phyloP scores from a whole-genome alignment of 2,329 filamentous ascomycete species.

The Stemphylium beticola region DNA sequence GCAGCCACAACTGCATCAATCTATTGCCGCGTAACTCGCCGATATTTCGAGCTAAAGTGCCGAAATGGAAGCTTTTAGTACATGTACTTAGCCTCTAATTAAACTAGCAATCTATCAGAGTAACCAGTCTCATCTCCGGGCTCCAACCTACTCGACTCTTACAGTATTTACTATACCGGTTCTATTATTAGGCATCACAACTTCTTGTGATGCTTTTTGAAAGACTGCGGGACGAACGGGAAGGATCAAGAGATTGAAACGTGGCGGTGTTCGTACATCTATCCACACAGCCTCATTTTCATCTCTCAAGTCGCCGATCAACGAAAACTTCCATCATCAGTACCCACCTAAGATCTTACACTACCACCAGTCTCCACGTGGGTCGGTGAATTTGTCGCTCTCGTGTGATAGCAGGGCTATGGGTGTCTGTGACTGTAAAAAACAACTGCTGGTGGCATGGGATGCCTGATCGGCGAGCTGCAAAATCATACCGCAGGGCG shows the following conservation, averaged over 20 bases:
- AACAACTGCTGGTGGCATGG: background rate
- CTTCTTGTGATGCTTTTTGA: background rate
- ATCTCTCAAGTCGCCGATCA: background rate
- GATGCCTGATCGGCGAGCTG: background rate
- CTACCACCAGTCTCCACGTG: background rate
- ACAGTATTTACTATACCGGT: background rate
- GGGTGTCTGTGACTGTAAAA: background rate
- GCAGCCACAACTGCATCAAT: background rate
- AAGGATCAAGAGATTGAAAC: background rate
- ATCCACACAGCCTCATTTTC: conserved; percentile 5
- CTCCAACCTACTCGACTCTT: background rate
- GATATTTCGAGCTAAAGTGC: background rate
- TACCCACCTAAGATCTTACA: background rate
- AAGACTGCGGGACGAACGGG: background rate
- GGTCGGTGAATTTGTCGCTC: background rate
- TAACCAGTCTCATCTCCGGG: background rate
- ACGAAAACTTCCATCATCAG: background rate
- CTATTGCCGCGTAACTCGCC: background rate
- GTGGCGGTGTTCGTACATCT: conserved; percentile 5
- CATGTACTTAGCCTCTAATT: background rate
- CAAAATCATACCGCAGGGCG: background rate
- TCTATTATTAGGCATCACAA: background rate
- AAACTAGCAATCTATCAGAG: background rate
- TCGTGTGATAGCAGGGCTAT: background rate
- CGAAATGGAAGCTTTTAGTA: background rate